A percentile compares a stretch with the other conserved stretches of the same genome.
Conservation (phyloP, 257 asterid genomes). For the Euphrasia confusa region DNA sequence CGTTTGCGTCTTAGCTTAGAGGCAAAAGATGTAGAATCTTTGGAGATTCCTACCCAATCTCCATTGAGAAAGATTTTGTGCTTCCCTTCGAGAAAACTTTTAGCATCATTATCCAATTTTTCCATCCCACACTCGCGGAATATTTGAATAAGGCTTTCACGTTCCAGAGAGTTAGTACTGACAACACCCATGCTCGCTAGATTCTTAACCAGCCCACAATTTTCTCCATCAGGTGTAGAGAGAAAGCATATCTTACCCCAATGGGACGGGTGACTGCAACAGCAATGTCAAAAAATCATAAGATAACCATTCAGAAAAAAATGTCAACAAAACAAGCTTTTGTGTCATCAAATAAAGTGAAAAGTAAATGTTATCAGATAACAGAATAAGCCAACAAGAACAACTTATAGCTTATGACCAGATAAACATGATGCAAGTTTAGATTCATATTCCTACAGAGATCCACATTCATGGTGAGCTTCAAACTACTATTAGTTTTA, state of each 20-base stretch:
- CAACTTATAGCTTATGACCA: no score
- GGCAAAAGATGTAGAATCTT: slow-evolving; percentile 63
- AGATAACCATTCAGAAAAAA: slow-evolving; percentile 1
- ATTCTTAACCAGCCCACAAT: slow-evolving; percentile 93
- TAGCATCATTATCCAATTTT: slow-evolving; percentile 47
- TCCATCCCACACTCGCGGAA: slow-evolving; percentile 74
- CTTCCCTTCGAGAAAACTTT: slow-evolving; percentile 39
- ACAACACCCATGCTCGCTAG: slow-evolving; percentile 85
- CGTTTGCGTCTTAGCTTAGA: slow-evolving; percentile 66
- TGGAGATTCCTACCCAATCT: slow-evolving; percentile 80
- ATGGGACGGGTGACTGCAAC: slow-evolving; percentile 86
- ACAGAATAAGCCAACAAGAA: no score
- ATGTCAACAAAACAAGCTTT: slow-evolving; percentile 12
- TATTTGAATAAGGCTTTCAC: slow-evolving; percentile 37
- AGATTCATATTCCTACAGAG: no score
- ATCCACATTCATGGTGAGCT: no score
- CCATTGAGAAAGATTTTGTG: slow-evolving; percentile 79
- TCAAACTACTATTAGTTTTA: no score
- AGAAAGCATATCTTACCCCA: slow-evolving; percentile 96
- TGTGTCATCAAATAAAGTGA: no score
- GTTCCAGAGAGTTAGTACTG: slow-evolving; percentile 50
- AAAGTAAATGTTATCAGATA: no score
- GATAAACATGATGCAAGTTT: no score
- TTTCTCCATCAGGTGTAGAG: slow-evolving; percentile 97
- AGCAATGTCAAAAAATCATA: slow-evolving; percentile 23